Conservation (phyloP, 2,329 filamentous ascomycete species). For the Phoma sp. region DNA sequence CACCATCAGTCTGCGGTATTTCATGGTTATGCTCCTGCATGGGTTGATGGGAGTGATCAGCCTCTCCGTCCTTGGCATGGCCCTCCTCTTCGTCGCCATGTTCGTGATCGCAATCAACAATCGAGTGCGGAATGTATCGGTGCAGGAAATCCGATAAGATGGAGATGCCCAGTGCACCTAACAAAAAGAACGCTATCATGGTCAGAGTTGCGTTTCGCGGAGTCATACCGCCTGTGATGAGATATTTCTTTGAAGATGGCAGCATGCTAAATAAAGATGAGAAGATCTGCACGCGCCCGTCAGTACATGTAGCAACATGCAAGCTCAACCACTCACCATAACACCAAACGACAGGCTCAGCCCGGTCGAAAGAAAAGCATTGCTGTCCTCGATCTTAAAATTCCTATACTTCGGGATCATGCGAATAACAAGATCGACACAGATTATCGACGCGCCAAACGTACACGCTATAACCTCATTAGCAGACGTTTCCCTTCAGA, state of each 20-base stretch:
- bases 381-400: slow-evolving; percentile 90
- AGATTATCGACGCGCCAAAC: slow-evolving; percentile 75
- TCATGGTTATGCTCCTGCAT: slow-evolving; percentile 30
- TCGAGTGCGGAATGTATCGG: slow-evolving; percentile 75
- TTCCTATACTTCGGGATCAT: slow-evolving; percentile 73
- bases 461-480: slow-evolving; percentile 43
- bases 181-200: slow-evolving; percentile 72
- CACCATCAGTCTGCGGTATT: slow-evolving; percentile 19
- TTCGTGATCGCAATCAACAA: slow-evolving; percentile 79
- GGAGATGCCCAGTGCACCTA: slow-evolving; percentile 77
- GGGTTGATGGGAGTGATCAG: slow-evolving; percentile 21
- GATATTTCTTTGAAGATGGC: slow-evolving; percentile 80
- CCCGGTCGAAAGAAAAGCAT: slow-evolving; percentile 83
- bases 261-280: slow-evolving; percentile 93
- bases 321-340: slow-evolving; percentile 66
- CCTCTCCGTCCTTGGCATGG: slow-evolving; percentile 33
- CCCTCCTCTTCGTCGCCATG: slow-evolving; percentile 63
- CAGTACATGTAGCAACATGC: neutral
- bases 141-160: slow-evolving; percentile 74
- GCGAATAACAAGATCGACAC: slow-evolving; percentile 78
- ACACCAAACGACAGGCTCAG: slow-evolving; percentile 94
- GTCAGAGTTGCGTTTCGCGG: slow-evolving; percentile 71
- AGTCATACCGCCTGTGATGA: slow-evolving; percentile 71
- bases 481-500: neutral
- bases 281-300: slow-evolving; percentile 69